Evolutionary conservation across 2,329 filamentous ascomycete species (phyloP), one percentile per base, ranked within the genome.

Genomic region (Xylariomycetidae sp.): DNA sequence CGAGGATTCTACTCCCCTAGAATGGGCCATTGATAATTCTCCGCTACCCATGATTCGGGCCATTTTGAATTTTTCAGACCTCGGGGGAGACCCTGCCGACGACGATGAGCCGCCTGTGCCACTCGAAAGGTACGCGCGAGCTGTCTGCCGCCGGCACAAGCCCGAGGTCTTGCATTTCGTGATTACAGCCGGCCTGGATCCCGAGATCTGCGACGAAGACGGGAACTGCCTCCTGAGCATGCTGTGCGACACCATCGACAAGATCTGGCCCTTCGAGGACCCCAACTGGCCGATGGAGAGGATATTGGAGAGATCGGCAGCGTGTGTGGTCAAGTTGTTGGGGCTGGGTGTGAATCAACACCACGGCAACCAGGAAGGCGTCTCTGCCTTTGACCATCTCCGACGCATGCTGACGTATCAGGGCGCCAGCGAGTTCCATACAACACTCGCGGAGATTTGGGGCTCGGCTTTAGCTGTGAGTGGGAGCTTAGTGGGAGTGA

Each of bases 161-260:
- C 37, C 44, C 17, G 22, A 25, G 10, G 27, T 43, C 12, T 27
- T 48, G 3, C 7, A 33, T 5, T 5, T 37, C 12, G 16, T 46
- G n/a, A 25, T 46, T 14, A 13, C 28, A 5, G 15, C 2, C 0
- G 36, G 38, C 20, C 23, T 48, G 6, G 35, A 41, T 22, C 16
- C 13, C 5, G 16, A 31, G 22, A 14, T 40, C 16, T 34, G 18
- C 19, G 44, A 47, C 16, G 28, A 36, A 22, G 9, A 37, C 12
- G 45, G 45, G n/a, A 41, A 50, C 30, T 39, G 41, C 9, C 38
- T 46, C 4, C 17, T 46, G 9, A 41, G 31, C 27, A 42, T 48
- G 29, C 37, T 49, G 30, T 49, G 45, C 31, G 17, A 39, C 12
- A 28, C 23, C n/a, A 41, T 42, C 18, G 36, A 45, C n/a, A 30